Percentiles rank a stretch among this genome's conserved stretches.
Conservation (phyloP, 148 eudicot genomes). For the Rhododendron kiyosumense region DNA sequence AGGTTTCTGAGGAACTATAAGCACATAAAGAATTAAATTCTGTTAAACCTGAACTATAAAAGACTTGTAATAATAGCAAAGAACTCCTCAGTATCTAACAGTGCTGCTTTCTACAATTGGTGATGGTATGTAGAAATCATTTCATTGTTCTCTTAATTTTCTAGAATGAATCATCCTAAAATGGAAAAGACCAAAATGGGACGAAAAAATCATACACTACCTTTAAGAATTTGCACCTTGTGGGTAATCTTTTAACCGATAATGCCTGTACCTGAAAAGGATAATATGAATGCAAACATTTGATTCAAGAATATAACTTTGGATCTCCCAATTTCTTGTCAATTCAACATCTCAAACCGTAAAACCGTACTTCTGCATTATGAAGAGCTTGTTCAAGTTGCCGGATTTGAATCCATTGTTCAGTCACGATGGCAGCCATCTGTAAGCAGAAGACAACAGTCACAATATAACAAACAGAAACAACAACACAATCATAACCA, state of each 20-base stretch:
- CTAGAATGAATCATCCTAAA: neutral
- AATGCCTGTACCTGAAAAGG: conserved; percentile 46
- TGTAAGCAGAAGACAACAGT: conserved; percentile 14
- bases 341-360: conserved; percentile 1
- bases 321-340: neutral
- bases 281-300: neutral
- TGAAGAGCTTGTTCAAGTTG: conserved; percentile 88
- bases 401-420: conserved; percentile 91
- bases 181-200: neutral
- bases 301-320: conserved; percentile 1
- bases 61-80: neutral
- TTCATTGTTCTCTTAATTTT: neutral
- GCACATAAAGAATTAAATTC: conserved; percentile 1
- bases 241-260: conserved; percentile 37
- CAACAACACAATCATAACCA: neutral
- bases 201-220: conserved; percentile 18
- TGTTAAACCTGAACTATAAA: neutral
- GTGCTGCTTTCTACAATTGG: neutral
- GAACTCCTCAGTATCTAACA: neutral
- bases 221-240: conserved; percentile 59
- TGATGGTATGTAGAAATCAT: neutral
- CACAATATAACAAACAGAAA: neutral
- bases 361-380: conserved; percentile 55
- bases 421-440: conserved; percentile 68
- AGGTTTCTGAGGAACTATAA: conserved; percentile 41